phyloP scores from a whole-genome alignment of 495 filamentous ascomycete species.

The Penicillium manginii region DNA sequence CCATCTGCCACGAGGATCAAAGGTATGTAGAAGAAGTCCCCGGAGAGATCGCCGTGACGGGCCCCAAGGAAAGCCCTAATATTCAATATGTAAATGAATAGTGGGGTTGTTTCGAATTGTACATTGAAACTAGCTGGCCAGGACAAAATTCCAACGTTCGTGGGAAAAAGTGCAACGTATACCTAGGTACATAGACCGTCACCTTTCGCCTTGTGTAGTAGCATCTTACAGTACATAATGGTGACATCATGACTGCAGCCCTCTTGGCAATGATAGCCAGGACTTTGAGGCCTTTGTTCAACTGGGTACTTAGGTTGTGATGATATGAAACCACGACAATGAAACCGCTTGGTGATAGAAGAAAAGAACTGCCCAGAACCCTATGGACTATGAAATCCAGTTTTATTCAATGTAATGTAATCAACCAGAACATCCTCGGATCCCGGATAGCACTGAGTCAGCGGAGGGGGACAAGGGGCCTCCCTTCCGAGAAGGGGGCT shows the following conservation, averaged over 20 bases:
- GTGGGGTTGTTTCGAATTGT: too few relatives aligned
- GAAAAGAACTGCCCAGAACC: not conserved
- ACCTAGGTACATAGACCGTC: too few relatives aligned
- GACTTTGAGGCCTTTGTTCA: not conserved
- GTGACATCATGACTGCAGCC: not conserved
- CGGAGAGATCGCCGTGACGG: too few relatives aligned
- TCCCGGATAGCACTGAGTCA: slow-evolving; percentile 4
- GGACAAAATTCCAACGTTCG: too few relatives aligned
- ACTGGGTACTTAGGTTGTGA: not conserved
- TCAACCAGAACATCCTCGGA: not conserved
- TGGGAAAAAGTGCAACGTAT: too few relatives aligned
- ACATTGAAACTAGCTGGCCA: too few relatives aligned
- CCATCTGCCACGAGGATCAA: too few relatives aligned
- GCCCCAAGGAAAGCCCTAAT: too few relatives aligned
- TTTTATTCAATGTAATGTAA: not conserved
- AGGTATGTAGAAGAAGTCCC: too few relatives aligned
- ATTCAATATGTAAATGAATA: too few relatives aligned
- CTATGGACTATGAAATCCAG: not conserved
- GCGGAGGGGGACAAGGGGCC: not conserved
- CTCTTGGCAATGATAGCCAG: not conserved
- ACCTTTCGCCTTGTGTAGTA: too few relatives aligned
- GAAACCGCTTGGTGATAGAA: too few relatives aligned
- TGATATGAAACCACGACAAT: not conserved
- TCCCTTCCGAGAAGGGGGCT: not conserved
- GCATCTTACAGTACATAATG: not conserved